Percentiles rank a stretch among this genome's conserved stretches.
phyloP scores from a whole-genome alignment of 345 rosid genomes.

The Sonneratia caseolaris region DNA sequence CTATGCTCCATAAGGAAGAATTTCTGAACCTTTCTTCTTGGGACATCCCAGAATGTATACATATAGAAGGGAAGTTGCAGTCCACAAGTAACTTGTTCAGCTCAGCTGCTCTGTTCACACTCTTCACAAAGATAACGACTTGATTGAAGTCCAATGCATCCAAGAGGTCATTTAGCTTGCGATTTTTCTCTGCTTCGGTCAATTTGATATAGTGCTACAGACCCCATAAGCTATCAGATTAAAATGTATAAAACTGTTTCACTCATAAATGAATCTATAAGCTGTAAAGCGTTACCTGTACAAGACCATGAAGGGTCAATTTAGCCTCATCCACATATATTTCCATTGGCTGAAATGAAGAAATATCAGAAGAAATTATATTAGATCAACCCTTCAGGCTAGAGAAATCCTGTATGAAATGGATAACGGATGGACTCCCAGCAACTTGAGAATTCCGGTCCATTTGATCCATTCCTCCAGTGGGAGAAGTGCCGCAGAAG shows the following conservation, averaged over 20 bases:
- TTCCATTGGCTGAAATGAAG: slow-evolving; percentile 98
- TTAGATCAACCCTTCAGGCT: slow-evolving; percentile 63
- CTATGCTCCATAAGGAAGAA: background rate
- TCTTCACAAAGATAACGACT: slow-evolving; percentile 94
- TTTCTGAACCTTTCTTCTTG: slow-evolving; percentile 83
- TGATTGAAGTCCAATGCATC: slow-evolving; percentile 99
- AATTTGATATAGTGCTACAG: slow-evolving; percentile 96
- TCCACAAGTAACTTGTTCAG: slow-evolving; percentile 86
- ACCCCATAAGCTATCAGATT: background rate
- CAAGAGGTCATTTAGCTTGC: slow-evolving; percentile 91
- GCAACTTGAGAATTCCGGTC: slow-evolving; percentile 35
- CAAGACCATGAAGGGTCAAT: slow-evolving; percentile 97
- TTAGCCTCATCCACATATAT: slow-evolving; percentile 98
- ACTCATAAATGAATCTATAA: background rate
- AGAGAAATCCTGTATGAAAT: slow-evolving; percentile 55
- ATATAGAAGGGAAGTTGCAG: slow-evolving; percentile 95
- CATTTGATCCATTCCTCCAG: slow-evolving; percentile 36
- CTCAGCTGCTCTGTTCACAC: slow-evolving; percentile 93
- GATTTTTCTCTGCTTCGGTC: slow-evolving; percentile 88
- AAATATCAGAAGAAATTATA: slow-evolving; percentile 64
- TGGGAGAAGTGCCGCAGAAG: slow-evolving; percentile 17
- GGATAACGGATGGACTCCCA: slow-evolving; percentile 44
- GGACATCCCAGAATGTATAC: slow-evolving; percentile 98
- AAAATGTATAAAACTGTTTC: background rate
- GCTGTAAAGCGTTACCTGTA: slow-evolving; percentile 49